phyloP scores from a whole-genome alignment of 768 basidiomycete species.

The Mycena sanguinolenta region DNA sequence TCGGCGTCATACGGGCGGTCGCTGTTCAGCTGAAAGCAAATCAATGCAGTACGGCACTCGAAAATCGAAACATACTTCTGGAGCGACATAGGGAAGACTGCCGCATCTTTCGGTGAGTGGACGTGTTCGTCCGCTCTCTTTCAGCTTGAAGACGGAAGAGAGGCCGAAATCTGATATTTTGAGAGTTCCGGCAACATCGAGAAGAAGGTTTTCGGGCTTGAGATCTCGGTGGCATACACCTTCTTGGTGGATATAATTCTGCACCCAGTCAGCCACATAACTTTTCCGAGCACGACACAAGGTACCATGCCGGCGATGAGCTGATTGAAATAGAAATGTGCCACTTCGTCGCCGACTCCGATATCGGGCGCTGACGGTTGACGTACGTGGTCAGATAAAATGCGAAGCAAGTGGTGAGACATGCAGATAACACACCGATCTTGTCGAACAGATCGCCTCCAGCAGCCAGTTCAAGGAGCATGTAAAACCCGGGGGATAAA shows the following conservation, averaged over 20 bases:
- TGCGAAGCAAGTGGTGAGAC: too few relatives aligned
- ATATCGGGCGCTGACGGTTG: constrained; percentile 81
- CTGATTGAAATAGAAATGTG: constrained; percentile 92
- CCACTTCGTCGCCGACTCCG: constrained; percentile 87
- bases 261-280: background rate
- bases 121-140: constrained; percentile 83
- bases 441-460: constrained; percentile 99
- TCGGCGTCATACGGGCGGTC: constrained; percentile 86
- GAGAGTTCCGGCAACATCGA: constrained; percentile 85
- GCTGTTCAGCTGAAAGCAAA: constrained; percentile 67
- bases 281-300: constrained; percentile 9
- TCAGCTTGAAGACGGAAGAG: constrained; percentile 89
- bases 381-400: too few relatives aligned
- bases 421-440: constrained; percentile 74
- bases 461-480: constrained; percentile 91
- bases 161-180: constrained; percentile 98
- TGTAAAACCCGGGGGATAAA: constrained; percentile 89
- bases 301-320: constrained; percentile 75
- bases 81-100: constrained; percentile 94
- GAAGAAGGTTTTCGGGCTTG: constrained; percentile 95
- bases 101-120: constrained; percentile 87
- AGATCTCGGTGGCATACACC: constrained; percentile 97
- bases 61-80: constrained; percentile 71
- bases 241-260: constrained; percentile 89
- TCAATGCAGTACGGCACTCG: background rate